Percentiles rank a stretch among this genome's conserved stretches.
Evolutionary conservation across 75 land plant species (phyloP).

Genomic region (Chamaecyparis obtusa): DNA sequence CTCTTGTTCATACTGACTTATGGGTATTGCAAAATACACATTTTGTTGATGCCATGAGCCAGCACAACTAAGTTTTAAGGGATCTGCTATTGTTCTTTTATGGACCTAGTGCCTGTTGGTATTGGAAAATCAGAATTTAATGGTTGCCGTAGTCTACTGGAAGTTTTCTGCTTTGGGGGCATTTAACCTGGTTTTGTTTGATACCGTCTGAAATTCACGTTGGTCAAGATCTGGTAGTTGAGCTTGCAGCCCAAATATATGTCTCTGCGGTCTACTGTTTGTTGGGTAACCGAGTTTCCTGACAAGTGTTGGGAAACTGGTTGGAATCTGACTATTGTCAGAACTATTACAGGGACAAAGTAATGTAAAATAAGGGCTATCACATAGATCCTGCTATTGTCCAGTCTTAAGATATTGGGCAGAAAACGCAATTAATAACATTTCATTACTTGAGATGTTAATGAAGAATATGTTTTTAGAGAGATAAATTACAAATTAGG

Average conservation of each 20-base stretch:
- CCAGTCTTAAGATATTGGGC: background rate
- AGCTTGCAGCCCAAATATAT: background rate
- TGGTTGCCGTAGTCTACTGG: background rate
- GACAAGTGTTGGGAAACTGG: background rate
- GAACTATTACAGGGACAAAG: background rate
- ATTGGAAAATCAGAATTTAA: background rate
- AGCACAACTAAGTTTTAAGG: background rate
- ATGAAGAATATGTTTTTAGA: background rate
- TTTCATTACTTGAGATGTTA: background rate
- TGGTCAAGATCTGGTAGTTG: background rate
- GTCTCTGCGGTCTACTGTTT: background rate
- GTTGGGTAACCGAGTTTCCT: background rate
- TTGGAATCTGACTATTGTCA: background rate
- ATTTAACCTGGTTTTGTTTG: background rate
- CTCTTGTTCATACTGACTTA: background rate
- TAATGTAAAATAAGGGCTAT: background rate
- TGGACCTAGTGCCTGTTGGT: background rate
- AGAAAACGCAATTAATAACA: background rate
- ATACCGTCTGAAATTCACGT: background rate
- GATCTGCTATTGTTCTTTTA: background rate
- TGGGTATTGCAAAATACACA: background rate
- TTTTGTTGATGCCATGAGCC: background rate
- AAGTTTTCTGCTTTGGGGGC: background rate
- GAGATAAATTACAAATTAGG: background rate
- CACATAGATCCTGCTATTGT: background rate